phyloP scores from a whole-genome alignment of 2,329 filamentous ascomycete genomes.

The Penicillium sp. region DNA sequence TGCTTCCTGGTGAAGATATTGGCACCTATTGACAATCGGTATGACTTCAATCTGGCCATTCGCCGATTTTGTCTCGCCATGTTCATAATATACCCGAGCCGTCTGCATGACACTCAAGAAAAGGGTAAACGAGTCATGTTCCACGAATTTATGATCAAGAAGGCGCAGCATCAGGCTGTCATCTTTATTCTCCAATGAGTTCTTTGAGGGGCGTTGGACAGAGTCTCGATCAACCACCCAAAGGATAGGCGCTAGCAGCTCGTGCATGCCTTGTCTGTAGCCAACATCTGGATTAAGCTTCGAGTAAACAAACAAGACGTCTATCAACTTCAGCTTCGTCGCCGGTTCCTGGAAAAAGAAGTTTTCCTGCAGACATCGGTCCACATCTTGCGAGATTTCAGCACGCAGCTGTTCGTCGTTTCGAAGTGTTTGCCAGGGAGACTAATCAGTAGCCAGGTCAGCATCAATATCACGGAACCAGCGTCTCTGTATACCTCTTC shows the following conservation, averaged over 20 bases:
- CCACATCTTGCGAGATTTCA: conserved; percentile 93
- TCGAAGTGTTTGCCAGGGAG: conserved; percentile 84
- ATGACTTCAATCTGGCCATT: conserved; percentile 53
- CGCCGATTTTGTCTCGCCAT: conserved; percentile 49
- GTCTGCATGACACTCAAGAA: conserved; percentile 86
- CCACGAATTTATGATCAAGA: conserved; percentile 70
- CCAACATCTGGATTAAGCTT: conserved; percentile 84
- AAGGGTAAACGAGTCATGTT: conserved; percentile 85
- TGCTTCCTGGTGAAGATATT: conserved; percentile 79
- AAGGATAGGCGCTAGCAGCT: conserved; percentile 83
- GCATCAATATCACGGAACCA: too few species aligned
- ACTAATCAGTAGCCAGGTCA: conserved; percentile 55
- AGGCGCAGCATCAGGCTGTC: conserved; percentile 61
- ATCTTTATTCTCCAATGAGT: conserved; percentile 18
- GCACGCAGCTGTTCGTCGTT: conserved; percentile 78
- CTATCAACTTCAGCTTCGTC: conserved; percentile 76
- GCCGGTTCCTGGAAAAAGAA: conserved; percentile 78
- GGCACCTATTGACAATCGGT: conserved; percentile 80
- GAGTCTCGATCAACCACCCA: conserved; percentile 82
- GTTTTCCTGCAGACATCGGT: conserved; percentile 84
- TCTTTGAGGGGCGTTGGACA: conserved; percentile 51
- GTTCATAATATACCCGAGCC: conserved; percentile 82
- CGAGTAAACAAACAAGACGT: conserved; percentile 91
- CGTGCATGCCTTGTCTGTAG: conserved; percentile 99
- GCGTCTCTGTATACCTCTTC: conserved; percentile 63